Evolutionary conservation across 2,329 filamentous ascomycete genomes (phyloP).

Genomic region (Scedosporium minutisporum): DNA sequence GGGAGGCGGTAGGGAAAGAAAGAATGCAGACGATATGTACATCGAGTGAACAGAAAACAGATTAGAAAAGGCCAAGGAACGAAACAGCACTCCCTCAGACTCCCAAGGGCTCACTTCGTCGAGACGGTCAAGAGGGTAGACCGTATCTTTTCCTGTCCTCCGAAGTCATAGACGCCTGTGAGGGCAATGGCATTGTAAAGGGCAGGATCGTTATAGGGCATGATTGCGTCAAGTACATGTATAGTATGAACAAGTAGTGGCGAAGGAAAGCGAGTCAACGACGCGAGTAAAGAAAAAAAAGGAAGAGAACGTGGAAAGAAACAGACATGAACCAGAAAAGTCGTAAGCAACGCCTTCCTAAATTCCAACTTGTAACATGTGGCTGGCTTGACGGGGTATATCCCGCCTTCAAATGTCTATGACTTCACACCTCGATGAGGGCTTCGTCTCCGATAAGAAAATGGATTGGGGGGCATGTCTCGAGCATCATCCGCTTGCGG

Average conservation of each 20-base stretch:
- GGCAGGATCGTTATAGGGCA: neutral
- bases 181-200: neutral
- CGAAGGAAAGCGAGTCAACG: neutral
- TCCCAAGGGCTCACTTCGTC: neutral
- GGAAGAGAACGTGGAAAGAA: neutral
- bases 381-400: neutral
- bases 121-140: too few species aligned
- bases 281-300: too few species aligned
- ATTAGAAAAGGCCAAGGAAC: constrained; percentile 1
- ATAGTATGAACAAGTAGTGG: neutral
- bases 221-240: neutral
- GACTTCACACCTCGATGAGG: neutral
- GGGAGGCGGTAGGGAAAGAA: constrained; percentile 1
- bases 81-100: neutral
- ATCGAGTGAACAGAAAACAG: neutral
- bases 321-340: neutral
- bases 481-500: neutral
- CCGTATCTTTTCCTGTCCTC: too few species aligned
- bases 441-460: neutral
- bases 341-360: neutral
- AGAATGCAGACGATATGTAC: neutral
- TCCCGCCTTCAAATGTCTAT: neutral
- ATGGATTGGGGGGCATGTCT: neutral
- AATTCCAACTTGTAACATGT: neutral
- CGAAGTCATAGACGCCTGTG: too few species aligned